These are phyloP conservation scores for Emiliania huxleyi DNA, from an alignment of 78 protist species.

Conservation along the genomic window DNA sequence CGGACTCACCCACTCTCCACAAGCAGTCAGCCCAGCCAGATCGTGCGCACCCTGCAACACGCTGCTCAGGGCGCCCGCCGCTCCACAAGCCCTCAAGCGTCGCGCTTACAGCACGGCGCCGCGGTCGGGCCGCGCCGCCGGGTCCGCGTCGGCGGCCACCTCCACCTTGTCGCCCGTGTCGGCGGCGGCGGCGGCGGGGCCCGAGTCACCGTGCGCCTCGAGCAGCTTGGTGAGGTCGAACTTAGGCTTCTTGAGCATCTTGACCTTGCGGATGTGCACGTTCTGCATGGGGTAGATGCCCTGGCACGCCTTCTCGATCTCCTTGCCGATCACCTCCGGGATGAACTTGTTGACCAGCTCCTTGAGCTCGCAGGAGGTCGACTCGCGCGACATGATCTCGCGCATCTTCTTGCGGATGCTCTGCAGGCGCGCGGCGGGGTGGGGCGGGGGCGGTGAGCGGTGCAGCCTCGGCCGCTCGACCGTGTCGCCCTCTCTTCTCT, in stretches of 20 bases:
- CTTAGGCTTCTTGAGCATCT: constrained; percentile 91
- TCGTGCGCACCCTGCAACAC: no score
- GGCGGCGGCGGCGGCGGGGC: not conserved
- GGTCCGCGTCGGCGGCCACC: not conserved
- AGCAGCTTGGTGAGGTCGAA: constrained; percentile 69
- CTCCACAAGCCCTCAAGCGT: no score
- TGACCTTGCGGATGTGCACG: constrained; percentile 93
- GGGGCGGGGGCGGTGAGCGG: no score
- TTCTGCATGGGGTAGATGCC: constrained; percentile 94
- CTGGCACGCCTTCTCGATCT: constrained; percentile 83
- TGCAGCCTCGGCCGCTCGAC: no score
- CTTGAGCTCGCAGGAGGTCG: constrained; percentile 66
- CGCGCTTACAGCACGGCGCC: not conserved
- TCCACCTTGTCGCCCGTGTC: not conserved
- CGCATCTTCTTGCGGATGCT: constrained; percentile 94
- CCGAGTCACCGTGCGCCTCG: constrained; percentile 34
- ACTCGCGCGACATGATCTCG: constrained; percentile 86
- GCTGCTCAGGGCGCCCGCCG: no score
- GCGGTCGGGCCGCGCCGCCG: not conserved
- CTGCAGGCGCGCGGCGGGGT: no score
- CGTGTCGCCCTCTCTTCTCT: no score
- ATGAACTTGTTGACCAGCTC: constrained; percentile 86
- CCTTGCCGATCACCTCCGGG: constrained; percentile 82
- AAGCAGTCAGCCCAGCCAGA: no score
- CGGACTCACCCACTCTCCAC: no score